Conservation (phyloP, 2,329 filamentous ascomycete species). For the Colletotrichum sp. region DNA sequence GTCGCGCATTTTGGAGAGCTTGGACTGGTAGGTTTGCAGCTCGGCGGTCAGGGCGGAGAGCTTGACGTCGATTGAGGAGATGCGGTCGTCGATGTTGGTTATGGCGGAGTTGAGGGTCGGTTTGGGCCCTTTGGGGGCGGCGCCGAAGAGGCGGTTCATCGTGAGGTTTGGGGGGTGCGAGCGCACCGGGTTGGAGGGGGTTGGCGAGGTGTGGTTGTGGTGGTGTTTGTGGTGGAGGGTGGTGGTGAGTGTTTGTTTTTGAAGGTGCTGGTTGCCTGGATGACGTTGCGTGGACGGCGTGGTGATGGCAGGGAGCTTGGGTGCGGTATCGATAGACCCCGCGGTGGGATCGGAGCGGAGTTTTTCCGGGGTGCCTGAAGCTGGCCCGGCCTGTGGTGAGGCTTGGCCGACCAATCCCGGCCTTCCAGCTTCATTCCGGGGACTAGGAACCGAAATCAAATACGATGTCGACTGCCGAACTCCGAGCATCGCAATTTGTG, state of each 20-base stretch:
- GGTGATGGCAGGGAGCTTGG: background rate
- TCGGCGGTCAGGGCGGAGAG: slow-evolving; percentile 92
- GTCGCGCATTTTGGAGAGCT: slow-evolving; percentile 91
- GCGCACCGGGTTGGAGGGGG: background rate
- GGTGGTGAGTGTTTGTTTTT: background rate
- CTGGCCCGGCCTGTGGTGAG: background rate
- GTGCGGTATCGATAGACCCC: slow-evolving; percentile 13
- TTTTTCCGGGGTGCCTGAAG: background rate
- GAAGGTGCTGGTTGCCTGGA: background rate
- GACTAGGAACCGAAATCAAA: background rate
- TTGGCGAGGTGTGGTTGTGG: background rate
- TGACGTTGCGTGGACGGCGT: background rate
- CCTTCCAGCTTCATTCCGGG: background rate
- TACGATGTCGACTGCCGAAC: background rate
- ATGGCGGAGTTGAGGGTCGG: slow-evolving; percentile 87
- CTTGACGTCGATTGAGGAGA: slow-evolving; percentile 91
- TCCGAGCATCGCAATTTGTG: background rate
- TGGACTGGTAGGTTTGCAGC: slow-evolving; percentile 84
- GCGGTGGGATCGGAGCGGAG: background rate
- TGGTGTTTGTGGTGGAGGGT: background rate
- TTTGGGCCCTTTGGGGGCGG: slow-evolving; percentile 86
- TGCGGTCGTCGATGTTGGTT: slow-evolving; percentile 80
- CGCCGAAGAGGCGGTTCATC: slow-evolving; percentile 97
- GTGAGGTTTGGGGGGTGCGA: background rate
- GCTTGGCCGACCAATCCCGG: background rate